Base-by-base conservation (phyloP, 2,329 filamentous ascomycete genomes). In the Teratosphaeria gauchensis region DNA sequence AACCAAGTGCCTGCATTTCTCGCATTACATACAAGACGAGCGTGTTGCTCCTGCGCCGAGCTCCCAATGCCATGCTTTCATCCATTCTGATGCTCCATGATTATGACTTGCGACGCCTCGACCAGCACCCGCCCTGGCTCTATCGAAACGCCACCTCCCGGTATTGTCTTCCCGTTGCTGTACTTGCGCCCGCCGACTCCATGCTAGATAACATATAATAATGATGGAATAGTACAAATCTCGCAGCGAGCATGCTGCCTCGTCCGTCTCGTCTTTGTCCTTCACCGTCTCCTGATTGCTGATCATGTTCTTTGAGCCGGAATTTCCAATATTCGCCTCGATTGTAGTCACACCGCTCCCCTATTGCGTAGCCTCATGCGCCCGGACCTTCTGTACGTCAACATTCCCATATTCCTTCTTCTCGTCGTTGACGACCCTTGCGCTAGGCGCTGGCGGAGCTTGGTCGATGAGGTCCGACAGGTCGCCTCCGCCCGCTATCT, bases 401-500 rank as follows among this genome's bases (percentile, higher is more conserved):
- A 68, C 61, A 33, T 60, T 59, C 19, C 64, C 64, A 55, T 62
- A 59, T n/a, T 65, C 61, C 59, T 68, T 69, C 38, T 30, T 33
- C 51, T 68, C 66, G 7, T 56, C 53, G 24, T 58, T 48, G n/a
- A 48, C n/a, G n/a, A 48, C 21, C 42, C 58, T 30, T 58, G 58
- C 14, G 61, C 59, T n/a, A 58, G 14, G 51, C 52, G 30, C 12
- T 5, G 48, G 19, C n/a, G 62, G 59, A 51, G 61, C 62, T n/a
- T 60, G 61, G 19, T 51, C 59, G 55, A 68, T 68, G 38, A 60
- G 55, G 55, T 68, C 66, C 4, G 56, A 60, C 19, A 55, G 58
- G 1, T 56, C 51, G n/a, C 53, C 53, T 16, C 24, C 61, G 3
- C 19, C 28, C 19, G 42, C 55, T 11, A 57, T 51, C 28, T 31